Evolutionary conservation across 2,329 filamentous ascomycete species (phyloP), one percentile per base, ranked within the genome.

Genomic region (Neoscytalidium dimidiatum): DNA sequence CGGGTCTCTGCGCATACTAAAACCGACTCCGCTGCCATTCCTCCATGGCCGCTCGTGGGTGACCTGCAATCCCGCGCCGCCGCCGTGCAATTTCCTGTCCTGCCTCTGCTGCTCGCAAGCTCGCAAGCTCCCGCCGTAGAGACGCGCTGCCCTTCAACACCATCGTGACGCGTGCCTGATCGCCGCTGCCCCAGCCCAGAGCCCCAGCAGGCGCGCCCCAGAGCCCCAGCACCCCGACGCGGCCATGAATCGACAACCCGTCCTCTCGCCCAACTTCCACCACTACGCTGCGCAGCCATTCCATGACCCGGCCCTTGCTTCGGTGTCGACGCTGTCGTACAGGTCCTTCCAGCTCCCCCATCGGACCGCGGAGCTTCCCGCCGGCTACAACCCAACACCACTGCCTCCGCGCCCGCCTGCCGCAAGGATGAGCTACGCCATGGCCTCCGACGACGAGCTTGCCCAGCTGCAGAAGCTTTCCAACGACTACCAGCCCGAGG

Each of bases 381-480:
- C 73, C 73, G 71, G 69, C 71, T 74, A 68, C 65, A 68, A 61
- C 63, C 65, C 60, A 58, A 64, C 53, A 48, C 41, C 61, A 38
- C 64, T 62, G 53, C 49, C 66, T 61, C 61, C 60, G 31, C 58
- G 58, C 48, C 64, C 51, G 52, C 58, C 53, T 41, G 38, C 66
- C 56, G 52, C 72, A 70, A 75, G 67, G 68, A 82, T 81, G 79
- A 70, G 74, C 64, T 71, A 71, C 71, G 66, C 69, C 66, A 70
- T 72, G 31, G 77, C 77, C 69, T 71, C 75, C 66, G 80, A 82
- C 58, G 85, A 87, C 64, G 86, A 88, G 69, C 80, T 88, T 73
- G 85, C 86, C 69, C 81, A 85, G 64, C 80, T 88, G 74, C 86
- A 89, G 78, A 83, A 86, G 73, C 79, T 88, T 67, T 88, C 86